Evolutionary conservation across 2,329 filamentous ascomycete species (phyloP), one percentile per base, ranked within the genome.

Genomic region (Claviceps humidiphila): DNA sequence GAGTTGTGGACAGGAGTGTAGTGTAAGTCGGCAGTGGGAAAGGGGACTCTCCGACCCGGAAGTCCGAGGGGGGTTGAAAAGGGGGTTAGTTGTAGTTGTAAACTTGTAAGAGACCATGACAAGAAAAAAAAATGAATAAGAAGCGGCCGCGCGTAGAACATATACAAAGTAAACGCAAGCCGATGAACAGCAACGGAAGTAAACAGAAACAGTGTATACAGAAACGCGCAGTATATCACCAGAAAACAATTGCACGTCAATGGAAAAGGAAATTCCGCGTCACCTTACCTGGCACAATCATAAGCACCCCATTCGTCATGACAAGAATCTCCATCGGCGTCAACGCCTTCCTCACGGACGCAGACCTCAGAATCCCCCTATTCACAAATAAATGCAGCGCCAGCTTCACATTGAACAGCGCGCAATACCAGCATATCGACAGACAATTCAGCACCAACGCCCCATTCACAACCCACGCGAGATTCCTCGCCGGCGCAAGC

Each of bases 281-380:
- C 3, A 63, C 68, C 47, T 63, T 63, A 78, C 76, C 72, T n/a
- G 76, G 77, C 9, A 78, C 61, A 16, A 78, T 57, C 77, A 80
- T 80, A 51, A 81, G 64, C 1, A 78, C 56, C 11, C 75, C 76
- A 40, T 80, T 80, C 48, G 75, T 75, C 58, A 78, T 74, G 49
- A 78, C 68, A 24, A 80, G 66, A 7, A 77, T 70, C 57, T 81
- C 77, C 68, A 80, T 74, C 5, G 75, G 70, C 0, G 64, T 74
- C 41, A 80, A 59, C 0, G 68, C 63, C 48, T 65, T 65, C 13
- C 20, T 24, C 34, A 37, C 7, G 4, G 46, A 37, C 1, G 17
- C 37, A 0, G 46, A 64, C 1, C 71, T 70, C 1, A 80, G 65
- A 6, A 80, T 61, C 47, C 70, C 72, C 26, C 74, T 66, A 56